Conservation (phyloP, 805 yeast species). For the Pichia kluyveri region DNA sequence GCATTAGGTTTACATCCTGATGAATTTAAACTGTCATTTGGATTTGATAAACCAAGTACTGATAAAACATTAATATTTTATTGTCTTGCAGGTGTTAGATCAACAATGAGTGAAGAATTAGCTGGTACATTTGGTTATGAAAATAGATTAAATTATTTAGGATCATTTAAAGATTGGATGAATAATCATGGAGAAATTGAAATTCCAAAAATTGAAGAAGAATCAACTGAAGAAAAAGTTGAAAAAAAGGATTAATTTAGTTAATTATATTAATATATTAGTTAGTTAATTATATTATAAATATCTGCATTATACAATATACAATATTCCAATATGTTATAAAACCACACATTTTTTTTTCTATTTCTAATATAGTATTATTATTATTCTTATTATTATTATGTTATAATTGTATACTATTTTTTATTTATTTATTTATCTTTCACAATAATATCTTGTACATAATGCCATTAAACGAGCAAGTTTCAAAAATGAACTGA, state of each 20-base stretch:
- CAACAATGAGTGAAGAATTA: conserved; percentile 82
- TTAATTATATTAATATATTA: too few relatives aligned
- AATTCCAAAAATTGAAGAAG: conserved; percentile 2
- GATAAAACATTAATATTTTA: conserved; percentile 76
- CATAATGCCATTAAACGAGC: too few relatives aligned
- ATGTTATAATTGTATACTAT: too few relatives aligned
- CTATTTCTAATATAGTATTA: too few relatives aligned
- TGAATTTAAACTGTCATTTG: conserved; percentile 74
- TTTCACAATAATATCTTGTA: too few relatives aligned
- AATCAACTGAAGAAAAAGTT: neutral
- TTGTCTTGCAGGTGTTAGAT: conserved; percentile 89
- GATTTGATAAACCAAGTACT: conserved; percentile 66
- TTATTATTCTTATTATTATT: too few relatives aligned
- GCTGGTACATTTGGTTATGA: conserved; percentile 86
- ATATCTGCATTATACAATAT: too few relatives aligned
- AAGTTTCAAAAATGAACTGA: too few relatives aligned
- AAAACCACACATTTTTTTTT: too few relatives aligned
- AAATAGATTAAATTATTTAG: conserved; percentile 76
- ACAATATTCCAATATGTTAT: too few relatives aligned
- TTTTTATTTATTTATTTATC: too few relatives aligned
- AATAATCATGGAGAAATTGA: conserved; percentile 29
- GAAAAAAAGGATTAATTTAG: neutral
- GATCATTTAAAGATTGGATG: conserved; percentile 84
- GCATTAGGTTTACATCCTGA: conserved; percentile 74
- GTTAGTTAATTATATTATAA: too few relatives aligned